Base-by-base conservation (phyloP, 495 filamentous ascomycete genomes). In the Talaromyces nanjingensis region DNA sequence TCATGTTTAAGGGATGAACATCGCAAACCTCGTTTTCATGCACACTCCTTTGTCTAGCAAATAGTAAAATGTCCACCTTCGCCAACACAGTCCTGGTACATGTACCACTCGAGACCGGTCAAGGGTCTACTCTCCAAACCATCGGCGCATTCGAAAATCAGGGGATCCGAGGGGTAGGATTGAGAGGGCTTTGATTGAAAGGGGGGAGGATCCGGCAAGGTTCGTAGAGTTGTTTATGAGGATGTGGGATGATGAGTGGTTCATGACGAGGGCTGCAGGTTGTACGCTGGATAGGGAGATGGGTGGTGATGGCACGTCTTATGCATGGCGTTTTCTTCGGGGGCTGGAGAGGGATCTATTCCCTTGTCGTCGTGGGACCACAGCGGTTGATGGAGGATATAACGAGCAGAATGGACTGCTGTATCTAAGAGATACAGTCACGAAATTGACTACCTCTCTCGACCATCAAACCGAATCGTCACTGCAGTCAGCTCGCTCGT, bases 241-340 rank as follows among this genome's bases (percentile, higher is more conserved):
- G 14, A 58, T 58, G 24, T 58, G 55, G 55, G 27, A 58, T 58
- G 55, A 58, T 20, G 11, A 29, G 6, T 8, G 7, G 33, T 34
- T 34, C 1, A 5, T 7, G 22, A n/a, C 22, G 20, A 0, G 4
- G 8, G 11, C 1, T 11, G 22, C 8, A 34, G 4, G 7, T 29
- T 3, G 4, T 56, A 6, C 27, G 27, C 27, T 29, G 27, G 27
- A 29, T 29, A 29, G 4, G 27, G 24, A 12, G 1, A 33, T 16
- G 55, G 31, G 18, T 34, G 22, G 8, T 34, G 25, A 20, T n/a
- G 25, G 55, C 6, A 58, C 55, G 6, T 58, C 55, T 25, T 58
- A 58, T 58, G 55, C 55, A 34, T 58, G 55, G 55, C 55, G 55
- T 16, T 22, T 58, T 58, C 55, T 58, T 33, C 25, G 9, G 0